Evolutionary conservation across 1,139 yeast species (phyloP), one percentile per base, ranked within the genome.

Genomic region (Yamadazyma diddensiae): DNA sequence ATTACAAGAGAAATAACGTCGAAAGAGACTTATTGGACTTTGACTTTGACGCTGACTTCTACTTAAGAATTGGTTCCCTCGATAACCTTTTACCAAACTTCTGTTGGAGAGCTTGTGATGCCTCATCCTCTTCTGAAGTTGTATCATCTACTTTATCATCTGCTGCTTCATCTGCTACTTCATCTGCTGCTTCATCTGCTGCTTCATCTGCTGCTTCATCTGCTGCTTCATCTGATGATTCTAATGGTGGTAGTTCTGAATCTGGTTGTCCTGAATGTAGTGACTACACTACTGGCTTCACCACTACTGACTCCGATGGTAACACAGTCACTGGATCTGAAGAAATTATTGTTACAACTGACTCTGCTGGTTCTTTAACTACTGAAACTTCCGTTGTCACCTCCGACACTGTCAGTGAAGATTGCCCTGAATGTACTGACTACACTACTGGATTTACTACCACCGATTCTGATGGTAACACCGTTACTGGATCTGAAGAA

Each of bases 11-110:
- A 6, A 21, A 15, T 15, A 24, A 30, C 15, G 7, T 22, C 13
- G 36, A 35, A 26, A 45, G 47, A 38, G 41, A 31, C 31, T 36
- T 42, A 22, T 14, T 41, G 12, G 41, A 39, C 21, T 21, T 39
- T 13, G 24, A 24, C 21, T 24, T 30, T 18, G 32, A 33, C 28
- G 16, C 31, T 23, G 26, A 33, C 26, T 29, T 19, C 25, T 36
- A 34, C 22, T 28, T 35, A 13, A 29, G 37, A 24, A 29, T 41
- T 11, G 45, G 45, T 24, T 17, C 37, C 19, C 41, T 43, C 29
- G 21, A 42, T 36, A 47, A 44, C 39, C 24, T 45, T 33, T 54
- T 55, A 41, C 62, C 62, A 42, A 56, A 55, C 56, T 56, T 51
- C 52, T 53, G 61, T 45, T 57, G 62, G 62, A 28, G 23, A 18